Base-by-base conservation (phyloP, 345 rosid genomes). In the Eucalyptus erythrocorys region DNA sequence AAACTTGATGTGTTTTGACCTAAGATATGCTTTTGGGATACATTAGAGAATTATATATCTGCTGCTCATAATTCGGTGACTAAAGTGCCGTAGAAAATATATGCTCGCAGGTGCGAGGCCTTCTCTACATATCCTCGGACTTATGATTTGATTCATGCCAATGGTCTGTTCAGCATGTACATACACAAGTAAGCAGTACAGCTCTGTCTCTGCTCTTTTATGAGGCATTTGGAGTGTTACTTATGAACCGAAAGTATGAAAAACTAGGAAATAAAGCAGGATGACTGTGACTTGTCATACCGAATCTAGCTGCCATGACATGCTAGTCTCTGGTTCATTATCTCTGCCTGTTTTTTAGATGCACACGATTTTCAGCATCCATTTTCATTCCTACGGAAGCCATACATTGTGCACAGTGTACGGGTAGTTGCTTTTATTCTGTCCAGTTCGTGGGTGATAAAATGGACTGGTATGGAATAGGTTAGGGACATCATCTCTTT, bases 81-180 rank as follows among this genome's bases (percentile, higher is more conserved):
- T 76, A 71, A 71, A 71, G 26, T 19, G 43, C 14, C 13, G 4
- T 71, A 4, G 85, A 50, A 37, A 48, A 40, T 64, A 76, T 15
- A 61, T 87, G 76, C 71, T 85, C 88, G 89, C 92, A 94, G 95
- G 94, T 93, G 95, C 40, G 93, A 92, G 91, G 95, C 96, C 81
- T 94, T 96, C 91, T 94, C 95, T 14, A 94, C 96, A 15, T 94
- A 95, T 53, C 97, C 95, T 66, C 93, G 95, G 81, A 93, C 95
- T 4, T 95, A 95, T 76, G 97, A 94, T 89, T 68, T 95, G 89
- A 90, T 95, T 40, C 96, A 93, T 88, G 95, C 97, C 76, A 59
- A 91, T 90, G 95, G 94, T 48, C 66, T 96, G 48, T 95, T 96
- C 91, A 92, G 96, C 88, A 86, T 93, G 92, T 96, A 95, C 86